Evolutionary conservation across 1,284 basidiomycete genomes (phyloP).

Genomic region (Cystodermella granulosa): DNA sequence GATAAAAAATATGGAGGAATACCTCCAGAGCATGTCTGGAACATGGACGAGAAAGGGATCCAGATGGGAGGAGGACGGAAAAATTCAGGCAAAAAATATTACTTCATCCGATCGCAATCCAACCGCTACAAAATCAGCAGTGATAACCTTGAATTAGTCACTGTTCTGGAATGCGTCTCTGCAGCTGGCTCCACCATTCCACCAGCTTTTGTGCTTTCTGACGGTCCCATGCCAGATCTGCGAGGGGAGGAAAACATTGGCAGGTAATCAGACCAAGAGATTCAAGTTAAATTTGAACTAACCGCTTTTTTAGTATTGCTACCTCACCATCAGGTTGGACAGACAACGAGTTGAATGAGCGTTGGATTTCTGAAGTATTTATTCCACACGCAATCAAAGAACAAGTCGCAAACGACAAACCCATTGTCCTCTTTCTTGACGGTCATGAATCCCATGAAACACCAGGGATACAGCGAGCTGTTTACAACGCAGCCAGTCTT

Average conservation of each 20-base stretch:
- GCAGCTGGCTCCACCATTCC: constrained; percentile 15
- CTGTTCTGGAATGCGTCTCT: constrained; percentile 18
- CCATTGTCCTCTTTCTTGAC: constrained; percentile 19
- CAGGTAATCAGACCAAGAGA: no score
- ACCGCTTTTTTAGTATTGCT: no score
- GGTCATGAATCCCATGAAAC: constrained; percentile 21
- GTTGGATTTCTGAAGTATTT: constrained; percentile 19
- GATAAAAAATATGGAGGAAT: constrained; percentile 7
- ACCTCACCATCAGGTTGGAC: constrained; percentile 18
- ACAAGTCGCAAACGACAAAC: constrained; percentile 10
- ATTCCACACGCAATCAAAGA: constrained; percentile 12
- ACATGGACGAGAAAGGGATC: constrained; percentile 24
- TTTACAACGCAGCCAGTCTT: constrained; percentile 8
- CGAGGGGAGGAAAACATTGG: constrained; percentile 7
- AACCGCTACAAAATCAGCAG: constrained; percentile 10
- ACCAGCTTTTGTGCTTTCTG: constrained; percentile 15
- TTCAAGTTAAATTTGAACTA: no score
- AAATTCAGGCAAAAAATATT: constrained; percentile 6
- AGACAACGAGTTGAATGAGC: constrained; percentile 8
- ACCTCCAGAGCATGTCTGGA: constrained; percentile 19
- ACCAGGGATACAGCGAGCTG: constrained; percentile 7
- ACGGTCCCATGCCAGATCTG: constrained; percentile 13
- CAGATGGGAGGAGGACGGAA: constrained; percentile 20
- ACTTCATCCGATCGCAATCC: constrained; percentile 2
- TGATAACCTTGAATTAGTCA: constrained; percentile 23